Conservation (phyloP, 176 grass and related monocot species). For the Ampelocalamus luodianensis region DNA sequence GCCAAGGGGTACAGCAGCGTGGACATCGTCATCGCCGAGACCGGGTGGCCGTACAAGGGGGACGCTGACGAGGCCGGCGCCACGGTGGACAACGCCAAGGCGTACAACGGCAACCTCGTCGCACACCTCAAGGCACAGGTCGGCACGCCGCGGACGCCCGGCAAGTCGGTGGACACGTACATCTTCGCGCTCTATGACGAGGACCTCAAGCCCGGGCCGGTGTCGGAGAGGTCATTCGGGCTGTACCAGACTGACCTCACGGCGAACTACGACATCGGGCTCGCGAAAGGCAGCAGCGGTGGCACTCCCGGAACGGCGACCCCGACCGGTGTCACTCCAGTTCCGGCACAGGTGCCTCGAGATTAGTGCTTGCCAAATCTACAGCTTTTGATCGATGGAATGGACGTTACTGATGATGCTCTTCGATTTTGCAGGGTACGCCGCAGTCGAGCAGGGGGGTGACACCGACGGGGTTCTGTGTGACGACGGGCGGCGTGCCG, state of each 20-base stretch:
- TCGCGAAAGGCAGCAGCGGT: slow-evolving; percentile 37
- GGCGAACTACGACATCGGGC: slow-evolving; percentile 77
- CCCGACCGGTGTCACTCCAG: slow-evolving; percentile 30
- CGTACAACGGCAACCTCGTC: slow-evolving; percentile 85
- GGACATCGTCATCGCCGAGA: slow-evolving; percentile 93
- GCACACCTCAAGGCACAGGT: slow-evolving; percentile 67
- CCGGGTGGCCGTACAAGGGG: slow-evolving; percentile 94
- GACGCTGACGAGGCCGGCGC: slow-evolving; percentile 72
- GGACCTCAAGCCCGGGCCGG: slow-evolving; percentile 87
- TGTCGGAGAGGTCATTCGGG: slow-evolving; percentile 87
- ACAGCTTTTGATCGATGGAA: neutral
- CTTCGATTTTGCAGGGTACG: slow-evolving; percentile 19
- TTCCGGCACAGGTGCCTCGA: slow-evolving; percentile 45
- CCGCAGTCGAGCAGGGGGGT: neutral
- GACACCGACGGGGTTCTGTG: slow-evolving; percentile 45
- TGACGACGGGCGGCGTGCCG: slow-evolving; percentile 44
- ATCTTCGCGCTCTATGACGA: slow-evolving; percentile 98
- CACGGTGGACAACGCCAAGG: slow-evolving; percentile 81
- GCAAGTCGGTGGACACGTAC: slow-evolving; percentile 89
- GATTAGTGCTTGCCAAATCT: neutral
- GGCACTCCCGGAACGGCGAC: slow-evolving; percentile 9
- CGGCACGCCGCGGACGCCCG: slow-evolving; percentile 79
- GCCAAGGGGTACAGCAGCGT: slow-evolving; percentile 65
- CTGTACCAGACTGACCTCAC: slow-evolving; percentile 76
- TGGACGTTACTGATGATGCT: neutral